A percentile compares a stretch with the other conserved stretches of the same genome.
Conservation (phyloP, 106 monocot genomes). For the Dendrobium huoshanense region DNA sequence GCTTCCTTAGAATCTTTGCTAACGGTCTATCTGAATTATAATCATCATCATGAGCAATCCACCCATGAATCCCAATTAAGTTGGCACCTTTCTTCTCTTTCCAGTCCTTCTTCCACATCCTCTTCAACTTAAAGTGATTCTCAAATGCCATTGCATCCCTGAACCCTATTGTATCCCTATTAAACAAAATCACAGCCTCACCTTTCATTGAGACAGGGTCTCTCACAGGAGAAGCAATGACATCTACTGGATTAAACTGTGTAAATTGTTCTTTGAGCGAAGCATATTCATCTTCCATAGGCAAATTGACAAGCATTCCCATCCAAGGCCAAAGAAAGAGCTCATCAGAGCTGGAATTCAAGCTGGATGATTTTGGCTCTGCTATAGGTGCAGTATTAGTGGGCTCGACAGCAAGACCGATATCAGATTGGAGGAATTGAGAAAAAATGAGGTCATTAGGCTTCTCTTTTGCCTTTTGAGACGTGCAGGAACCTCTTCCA, state of each 20-base stretch:
- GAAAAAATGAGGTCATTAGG: slow-evolving; percentile 43
- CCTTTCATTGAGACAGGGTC: slow-evolving; percentile 29
- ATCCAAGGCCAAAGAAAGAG: slow-evolving; percentile 76
- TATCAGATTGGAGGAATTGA: slow-evolving; percentile 31
- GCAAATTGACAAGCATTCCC: slow-evolving; percentile 64
- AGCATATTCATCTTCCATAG: slow-evolving; percentile 31
- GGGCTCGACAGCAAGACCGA: slow-evolving; percentile 9
- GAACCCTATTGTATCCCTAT: slow-evolving; percentile 64
- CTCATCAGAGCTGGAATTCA: slow-evolving; percentile 20
- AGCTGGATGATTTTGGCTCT: not conserved
- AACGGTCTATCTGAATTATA: slow-evolving; percentile 24
- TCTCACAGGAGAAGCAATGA: slow-evolving; percentile 31
- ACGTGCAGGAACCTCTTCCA: slow-evolving; percentile 35
- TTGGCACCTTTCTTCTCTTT: slow-evolving; percentile 26
- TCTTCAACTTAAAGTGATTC: slow-evolving; percentile 44
- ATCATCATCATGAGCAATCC: slow-evolving; percentile 61
- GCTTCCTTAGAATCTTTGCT: slow-evolving; percentile 46
- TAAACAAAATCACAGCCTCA: slow-evolving; percentile 52
- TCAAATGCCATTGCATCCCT: slow-evolving; percentile 81
- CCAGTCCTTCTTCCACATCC: slow-evolving; percentile 56
- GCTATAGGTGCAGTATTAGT: slow-evolving; percentile 4
- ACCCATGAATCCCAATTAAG: slow-evolving; percentile 37
- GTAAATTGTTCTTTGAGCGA: slow-evolving; percentile 40
- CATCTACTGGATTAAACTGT: slow-evolving; percentile 62
- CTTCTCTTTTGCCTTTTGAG: slow-evolving; percentile 38